Evolutionary conservation across 2,329 filamentous ascomycete species (phyloP).

Genomic region (Podosphaera xanthii): DNA sequence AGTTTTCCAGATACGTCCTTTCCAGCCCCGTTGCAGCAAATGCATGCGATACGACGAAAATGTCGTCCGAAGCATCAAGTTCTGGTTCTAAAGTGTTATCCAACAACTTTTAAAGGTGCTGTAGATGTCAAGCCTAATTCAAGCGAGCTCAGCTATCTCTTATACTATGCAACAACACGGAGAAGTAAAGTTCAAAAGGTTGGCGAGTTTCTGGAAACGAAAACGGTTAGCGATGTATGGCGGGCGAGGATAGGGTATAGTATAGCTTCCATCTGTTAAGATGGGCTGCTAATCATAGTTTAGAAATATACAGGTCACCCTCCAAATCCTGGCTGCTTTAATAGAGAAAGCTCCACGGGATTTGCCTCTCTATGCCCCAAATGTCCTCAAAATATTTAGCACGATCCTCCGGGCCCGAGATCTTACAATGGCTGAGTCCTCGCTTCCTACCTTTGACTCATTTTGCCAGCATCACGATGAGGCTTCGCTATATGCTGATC

Average conservation of each 20-base stretch:
- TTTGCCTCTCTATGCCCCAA: constrained; percentile 66
- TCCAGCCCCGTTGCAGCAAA: constrained; percentile 15
- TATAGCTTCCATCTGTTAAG: not conserved
- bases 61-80: constrained; percentile 92
- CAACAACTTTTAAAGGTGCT: constrained; percentile 70
- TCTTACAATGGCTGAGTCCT: constrained; percentile 81
- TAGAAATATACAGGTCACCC: constrained; percentile 81
- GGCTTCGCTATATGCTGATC: constrained; percentile 64
- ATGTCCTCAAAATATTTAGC: constrained; percentile 64
- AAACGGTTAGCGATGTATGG: constrained; percentile 79
- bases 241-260: constrained; percentile 60
- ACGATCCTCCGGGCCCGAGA: constrained; percentile 68
- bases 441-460: constrained; percentile 62
- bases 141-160: constrained; percentile 85
- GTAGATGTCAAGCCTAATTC: constrained; percentile 90
- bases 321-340: constrained; percentile 75
- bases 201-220: constrained; percentile 80
- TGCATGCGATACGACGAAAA: constrained; percentile 43
- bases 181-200: constrained; percentile 94
- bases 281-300: constrained; percentile 6
- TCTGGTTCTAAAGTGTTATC: constrained; percentile 88
- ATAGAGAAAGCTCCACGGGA: constrained; percentile 87
- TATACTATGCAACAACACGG: constrained; percentile 90
- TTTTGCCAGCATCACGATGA: constrained; percentile 81
- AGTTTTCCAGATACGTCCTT: not conserved